Percentiles rank a stretch among this genome's conserved stretches.
These are phyloP conservation scores for Fusarium sp. DNA, from an alignment of 2,329 filamentous ascomycete genomes.

Conservation along the genomic window DNA sequence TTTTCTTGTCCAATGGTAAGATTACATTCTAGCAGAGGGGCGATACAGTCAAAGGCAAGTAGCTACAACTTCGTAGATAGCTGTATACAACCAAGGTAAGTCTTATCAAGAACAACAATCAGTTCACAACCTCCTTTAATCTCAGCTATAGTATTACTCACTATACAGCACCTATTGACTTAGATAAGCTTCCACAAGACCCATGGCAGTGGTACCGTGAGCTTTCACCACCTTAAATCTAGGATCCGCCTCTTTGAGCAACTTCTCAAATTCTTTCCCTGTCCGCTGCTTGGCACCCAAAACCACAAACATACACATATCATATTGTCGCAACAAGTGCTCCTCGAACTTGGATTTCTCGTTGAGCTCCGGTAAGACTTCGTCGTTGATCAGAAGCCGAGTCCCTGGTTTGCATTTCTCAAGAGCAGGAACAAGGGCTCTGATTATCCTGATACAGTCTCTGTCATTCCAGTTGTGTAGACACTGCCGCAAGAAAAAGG, in stretches of 20 bases:
- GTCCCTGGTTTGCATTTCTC: neutral
- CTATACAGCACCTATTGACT: neutral
- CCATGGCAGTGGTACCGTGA: neutral
- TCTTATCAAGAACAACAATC: too few relatives aligned
- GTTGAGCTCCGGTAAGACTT: neutral
- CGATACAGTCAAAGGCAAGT: too few relatives aligned
- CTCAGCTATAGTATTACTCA: too few relatives aligned
- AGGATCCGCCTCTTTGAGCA: neutral
- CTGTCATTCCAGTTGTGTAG: slow-evolving; percentile 4
- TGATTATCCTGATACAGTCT: slow-evolving; percentile 6
- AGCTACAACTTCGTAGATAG: too few relatives aligned
- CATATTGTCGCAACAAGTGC: neutral
- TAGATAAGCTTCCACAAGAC: slow-evolving; percentile 1
- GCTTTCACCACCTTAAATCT: neutral
- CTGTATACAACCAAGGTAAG: too few relatives aligned
- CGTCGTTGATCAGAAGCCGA: slow-evolving; percentile 5
- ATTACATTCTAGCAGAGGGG: too few relatives aligned
- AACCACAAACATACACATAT: slow-evolving; percentile 6
- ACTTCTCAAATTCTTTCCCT: neutral
- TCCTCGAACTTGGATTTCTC: slow-evolving; percentile 4
- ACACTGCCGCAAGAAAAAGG: slow-evolving; percentile 3
- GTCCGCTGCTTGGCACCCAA: neutral
- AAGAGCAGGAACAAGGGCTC: neutral
- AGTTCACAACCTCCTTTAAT: too few relatives aligned
- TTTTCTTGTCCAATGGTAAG: too few relatives aligned